phyloP scores from a whole-genome alignment of 257 asterid genomes.

The Gentiana dahurica region DNA sequence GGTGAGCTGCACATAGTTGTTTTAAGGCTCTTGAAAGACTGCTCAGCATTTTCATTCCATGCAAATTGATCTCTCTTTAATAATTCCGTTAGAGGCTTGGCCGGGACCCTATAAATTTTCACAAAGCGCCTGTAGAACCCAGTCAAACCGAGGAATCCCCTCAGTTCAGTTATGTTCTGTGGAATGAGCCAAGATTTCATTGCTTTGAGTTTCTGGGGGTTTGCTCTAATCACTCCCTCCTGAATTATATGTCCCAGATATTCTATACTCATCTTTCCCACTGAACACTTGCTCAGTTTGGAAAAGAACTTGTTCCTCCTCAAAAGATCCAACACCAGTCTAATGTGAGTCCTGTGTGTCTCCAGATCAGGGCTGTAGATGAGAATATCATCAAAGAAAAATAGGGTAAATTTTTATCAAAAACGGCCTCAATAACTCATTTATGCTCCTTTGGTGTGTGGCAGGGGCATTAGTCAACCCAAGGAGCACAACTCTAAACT shows the following conservation, averaged over 20 bases:
- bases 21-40: neutral
- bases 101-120: neutral
- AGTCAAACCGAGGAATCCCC: neutral
- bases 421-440: neutral
- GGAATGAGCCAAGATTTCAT: neutral
- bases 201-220: neutral
- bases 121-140: neutral
- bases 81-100: neutral
- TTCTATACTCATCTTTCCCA: neutral
- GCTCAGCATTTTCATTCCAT: neutral
- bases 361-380: neutral
- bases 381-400: conserved; percentile 8
- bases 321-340: neutral
- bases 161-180: neutral
- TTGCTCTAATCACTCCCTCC: neutral
- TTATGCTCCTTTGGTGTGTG: neutral
- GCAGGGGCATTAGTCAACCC: conserved; percentile 5
- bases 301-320: neutral
- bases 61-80: neutral
- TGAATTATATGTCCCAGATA: conserved; percentile 1
- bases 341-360: no score
- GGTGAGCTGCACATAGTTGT: neutral
- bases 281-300: no score
- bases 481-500: neutral
- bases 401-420: conserved; percentile 1